A percentile compares a stretch with the other conserved stretches of the same genome.
Evolutionary conservation across 208 protist species (phyloP).

Genomic region (Jaenimonas drosophilae): DNA sequence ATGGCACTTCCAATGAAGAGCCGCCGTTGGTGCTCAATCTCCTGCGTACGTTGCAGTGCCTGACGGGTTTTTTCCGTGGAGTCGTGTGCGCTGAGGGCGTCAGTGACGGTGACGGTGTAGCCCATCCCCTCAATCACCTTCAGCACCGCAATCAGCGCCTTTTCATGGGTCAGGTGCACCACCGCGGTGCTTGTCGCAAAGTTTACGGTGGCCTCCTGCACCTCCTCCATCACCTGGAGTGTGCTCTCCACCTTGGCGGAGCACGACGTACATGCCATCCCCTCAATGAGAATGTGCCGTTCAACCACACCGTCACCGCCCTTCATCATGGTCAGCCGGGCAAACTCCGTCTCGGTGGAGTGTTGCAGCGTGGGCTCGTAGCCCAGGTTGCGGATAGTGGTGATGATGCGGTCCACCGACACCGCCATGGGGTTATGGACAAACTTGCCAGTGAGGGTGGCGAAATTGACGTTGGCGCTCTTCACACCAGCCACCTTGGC

Average conservation of each 20-base stretch:
- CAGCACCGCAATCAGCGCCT: constrained; percentile 4
- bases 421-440: constrained; percentile 18
- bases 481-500: constrained; percentile 25
- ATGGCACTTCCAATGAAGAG: constrained; percentile 35
- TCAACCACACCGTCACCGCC: neutral
- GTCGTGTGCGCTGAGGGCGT: neutral
- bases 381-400: neutral
- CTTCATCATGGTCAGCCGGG: neutral
- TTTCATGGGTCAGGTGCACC: neutral
- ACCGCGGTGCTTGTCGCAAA: constrained; percentile 16
- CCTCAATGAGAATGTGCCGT: constrained; percentile 18
- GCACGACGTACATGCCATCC: constrained; percentile 69
- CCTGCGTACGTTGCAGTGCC: constrained; percentile 51
- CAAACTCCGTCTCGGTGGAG: too few species aligned
- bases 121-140: constrained; percentile 42
- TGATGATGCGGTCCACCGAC: neutral
- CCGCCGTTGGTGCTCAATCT: constrained; percentile 38
- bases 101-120: constrained; percentile 7
- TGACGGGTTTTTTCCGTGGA: constrained; percentile 18
- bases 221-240: neutral
- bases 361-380: too few species aligned
- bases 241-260: constrained; percentile 34
- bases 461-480: constrained; percentile 62
- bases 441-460: constrained; percentile 39
- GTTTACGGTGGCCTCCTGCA: constrained; percentile 16